Conservation (phyloP, 1,284 basidiomycete species). For the Cutaneotrichosporon arboriforme region DNA sequence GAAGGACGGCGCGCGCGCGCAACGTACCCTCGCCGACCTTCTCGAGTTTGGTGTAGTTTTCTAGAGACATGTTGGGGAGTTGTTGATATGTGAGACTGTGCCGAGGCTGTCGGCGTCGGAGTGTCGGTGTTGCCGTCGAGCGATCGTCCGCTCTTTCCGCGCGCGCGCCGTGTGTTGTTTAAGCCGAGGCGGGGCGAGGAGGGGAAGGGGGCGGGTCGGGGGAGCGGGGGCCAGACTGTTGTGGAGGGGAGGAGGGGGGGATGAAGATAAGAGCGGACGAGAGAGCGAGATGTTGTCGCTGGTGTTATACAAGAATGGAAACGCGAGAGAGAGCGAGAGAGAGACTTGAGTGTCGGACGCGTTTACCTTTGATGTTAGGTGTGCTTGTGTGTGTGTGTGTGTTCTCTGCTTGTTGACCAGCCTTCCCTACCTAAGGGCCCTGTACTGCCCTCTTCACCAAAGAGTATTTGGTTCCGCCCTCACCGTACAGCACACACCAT, state of each 20-base stretch:
- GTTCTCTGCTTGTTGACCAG: background rate
- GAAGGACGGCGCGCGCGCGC: background rate
- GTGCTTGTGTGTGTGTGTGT: background rate
- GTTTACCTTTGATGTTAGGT: background rate
- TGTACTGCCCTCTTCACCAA: background rate
- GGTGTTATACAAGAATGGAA: too few relatives aligned
- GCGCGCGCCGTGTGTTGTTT: background rate
- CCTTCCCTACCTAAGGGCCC: background rate
- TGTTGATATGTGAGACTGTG: background rate
- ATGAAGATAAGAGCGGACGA: too few relatives aligned
- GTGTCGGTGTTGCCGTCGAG: background rate
- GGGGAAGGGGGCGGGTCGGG: background rate
- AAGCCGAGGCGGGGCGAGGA: too few relatives aligned
- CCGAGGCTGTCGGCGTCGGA: background rate
- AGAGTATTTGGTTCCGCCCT: too few relatives aligned
- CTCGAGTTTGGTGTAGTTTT: slow-evolving; percentile 64
- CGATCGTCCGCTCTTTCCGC: background rate
- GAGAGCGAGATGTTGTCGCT: too few relatives aligned
- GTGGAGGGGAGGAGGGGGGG: background rate
- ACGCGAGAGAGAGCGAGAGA: too few relatives aligned
- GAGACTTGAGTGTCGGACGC: background rate
- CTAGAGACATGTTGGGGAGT: slow-evolving; percentile 37
- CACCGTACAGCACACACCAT: too few relatives aligned
- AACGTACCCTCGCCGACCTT: slow-evolving; percentile 62
- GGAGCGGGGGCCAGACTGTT: too few relatives aligned